Evolutionary conservation across 2,329 filamentous ascomycete genomes (phyloP).

Genomic region (Penicillium sp.): DNA sequence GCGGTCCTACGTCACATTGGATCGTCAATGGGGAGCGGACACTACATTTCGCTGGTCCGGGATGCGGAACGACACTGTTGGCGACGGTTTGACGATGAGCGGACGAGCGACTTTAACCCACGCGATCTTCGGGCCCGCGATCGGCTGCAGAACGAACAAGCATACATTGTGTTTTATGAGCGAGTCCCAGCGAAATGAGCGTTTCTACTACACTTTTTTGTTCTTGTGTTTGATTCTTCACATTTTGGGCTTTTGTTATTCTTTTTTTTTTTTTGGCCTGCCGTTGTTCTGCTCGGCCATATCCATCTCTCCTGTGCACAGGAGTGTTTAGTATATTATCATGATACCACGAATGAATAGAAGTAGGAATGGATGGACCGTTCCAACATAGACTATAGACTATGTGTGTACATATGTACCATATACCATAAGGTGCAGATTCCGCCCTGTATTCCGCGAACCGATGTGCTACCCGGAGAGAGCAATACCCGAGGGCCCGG

Average conservation of each 20-base stretch:
- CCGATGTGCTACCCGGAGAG: neutral
- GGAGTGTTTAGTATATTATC: slow-evolving; percentile 6
- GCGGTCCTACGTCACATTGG: slow-evolving; percentile 81
- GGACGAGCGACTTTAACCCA: slow-evolving; percentile 61
- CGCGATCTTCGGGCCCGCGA: slow-evolving; percentile 53
- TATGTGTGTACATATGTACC: too few relatives aligned
- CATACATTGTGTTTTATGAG: slow-evolving; percentile 69
- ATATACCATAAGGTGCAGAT: too few relatives aligned
- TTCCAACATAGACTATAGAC: too few relatives aligned
- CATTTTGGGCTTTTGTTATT: slow-evolving; percentile 4
- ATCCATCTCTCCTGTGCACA: neutral
- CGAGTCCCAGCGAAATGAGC: slow-evolving; percentile 48
- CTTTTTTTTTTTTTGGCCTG: neutral
- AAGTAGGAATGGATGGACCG: too few relatives aligned
- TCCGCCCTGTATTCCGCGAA: neutral
- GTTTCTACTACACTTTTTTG: too few relatives aligned
- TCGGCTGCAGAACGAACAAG: slow-evolving; percentile 64
- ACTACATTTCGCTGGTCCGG: slow-evolving; percentile 76
- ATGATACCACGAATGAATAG: slow-evolving; percentile 25
- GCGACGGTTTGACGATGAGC: slow-evolving; percentile 65
- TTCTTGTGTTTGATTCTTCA: too few relatives aligned
- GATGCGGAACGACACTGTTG: slow-evolving; percentile 62
- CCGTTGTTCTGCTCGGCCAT: too few relatives aligned
- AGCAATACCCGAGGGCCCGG: slow-evolving; percentile 2
- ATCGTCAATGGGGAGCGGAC: slow-evolving; percentile 68